Conservation (phyloP, 768 basidiomycete species). For the Termitomyces sp. region DNA sequence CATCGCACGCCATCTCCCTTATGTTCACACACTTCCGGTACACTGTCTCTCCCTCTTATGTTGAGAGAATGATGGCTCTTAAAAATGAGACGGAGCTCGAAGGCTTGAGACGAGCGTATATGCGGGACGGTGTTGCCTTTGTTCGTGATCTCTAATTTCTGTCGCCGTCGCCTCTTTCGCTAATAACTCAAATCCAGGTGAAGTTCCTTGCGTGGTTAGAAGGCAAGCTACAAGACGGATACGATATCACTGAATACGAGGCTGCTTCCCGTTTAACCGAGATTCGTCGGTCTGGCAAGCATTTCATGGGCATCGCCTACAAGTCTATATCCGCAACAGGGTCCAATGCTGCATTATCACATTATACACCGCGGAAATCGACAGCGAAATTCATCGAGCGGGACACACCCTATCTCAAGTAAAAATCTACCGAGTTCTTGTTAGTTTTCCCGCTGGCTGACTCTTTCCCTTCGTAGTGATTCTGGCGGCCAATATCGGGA, state of each 20-base stretch:
- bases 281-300: slow-evolving; percentile 62
- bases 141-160: slow-evolving; percentile 35
- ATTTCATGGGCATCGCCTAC: slow-evolving; percentile 83
- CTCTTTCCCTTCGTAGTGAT: slow-evolving; percentile 47
- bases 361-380: slow-evolving; percentile 76
- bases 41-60: slow-evolving; percentile 60
- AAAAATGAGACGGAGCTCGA: slow-evolving; percentile 87
- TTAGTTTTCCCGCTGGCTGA: background rate
- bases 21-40: slow-evolving; percentile 83
- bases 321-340: slow-evolving; percentile 88
- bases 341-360: slow-evolving; percentile 89
- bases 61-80: slow-evolving; percentile 76
- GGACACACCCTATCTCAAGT: slow-evolving; percentile 87
- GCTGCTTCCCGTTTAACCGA: slow-evolving; percentile 81
- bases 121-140: slow-evolving; percentile 85
- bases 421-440: slow-evolving; percentile 22
- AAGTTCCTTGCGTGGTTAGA: slow-evolving; percentile 92
- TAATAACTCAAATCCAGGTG: slow-evolving; percentile 30
- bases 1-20: slow-evolving; percentile 77
- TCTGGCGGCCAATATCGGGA: slow-evolving; percentile 89
- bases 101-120: slow-evolving; percentile 78
- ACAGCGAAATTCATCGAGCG: slow-evolving; percentile 70
- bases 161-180: slow-evolving; percentile 5
- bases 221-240: slow-evolving; percentile 65
- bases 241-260: slow-evolving; percentile 88